phyloP scores from a whole-genome alignment of 2,329 filamentous ascomycete species.

The Hypocreales sp. region DNA sequence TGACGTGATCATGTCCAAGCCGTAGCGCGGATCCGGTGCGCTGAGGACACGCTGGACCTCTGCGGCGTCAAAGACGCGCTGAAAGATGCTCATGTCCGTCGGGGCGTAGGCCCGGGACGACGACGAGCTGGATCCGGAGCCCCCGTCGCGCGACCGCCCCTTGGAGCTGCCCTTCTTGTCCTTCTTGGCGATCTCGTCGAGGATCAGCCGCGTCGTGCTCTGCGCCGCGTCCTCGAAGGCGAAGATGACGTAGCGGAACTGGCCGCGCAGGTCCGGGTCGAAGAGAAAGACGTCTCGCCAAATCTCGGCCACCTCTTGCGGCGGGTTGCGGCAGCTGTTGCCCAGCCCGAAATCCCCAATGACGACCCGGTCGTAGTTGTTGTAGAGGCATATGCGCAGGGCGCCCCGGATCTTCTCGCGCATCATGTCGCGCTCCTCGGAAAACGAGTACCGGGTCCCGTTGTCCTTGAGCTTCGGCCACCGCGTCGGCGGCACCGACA shows the following conservation, averaged over 20 bases:
- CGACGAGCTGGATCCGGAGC: conserved; percentile 13
- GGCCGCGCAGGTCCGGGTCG: conserved; percentile 45
- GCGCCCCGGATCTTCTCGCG: conserved; percentile 57
- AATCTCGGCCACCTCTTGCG: conserved; percentile 46
- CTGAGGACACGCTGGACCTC: conserved; percentile 35
- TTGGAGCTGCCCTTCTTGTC: conserved; percentile 18
- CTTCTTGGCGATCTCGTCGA: conserved; percentile 40
- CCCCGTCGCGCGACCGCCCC: conserved; percentile 16
- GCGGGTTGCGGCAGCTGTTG: conserved; percentile 48
- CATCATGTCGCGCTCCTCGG: conserved; percentile 55
- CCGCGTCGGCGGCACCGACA: conserved; percentile 56
- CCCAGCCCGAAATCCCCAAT: conserved; percentile 52
- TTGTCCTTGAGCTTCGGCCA: conserved; percentile 57
- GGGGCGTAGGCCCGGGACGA: conserved; percentile 13
- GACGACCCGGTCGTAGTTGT: conserved; percentile 39
- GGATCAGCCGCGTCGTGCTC: conserved; percentile 35
- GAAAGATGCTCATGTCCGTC: conserved; percentile 37
- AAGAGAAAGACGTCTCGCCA: conserved; percentile 51
- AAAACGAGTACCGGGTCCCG: conserved; percentile 56
- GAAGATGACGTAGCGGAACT: conserved; percentile 46
- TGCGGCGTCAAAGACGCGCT: conserved; percentile 30
- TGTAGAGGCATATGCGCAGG: conserved; percentile 51
- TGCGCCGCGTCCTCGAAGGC: conserved; percentile 44
- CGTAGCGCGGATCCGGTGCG: conserved; percentile 38
- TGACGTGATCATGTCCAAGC: conserved; percentile 34